Base-by-base conservation (phyloP, 2,329 filamentous ascomycete genomes). In the Hortaea sp. region DNA sequence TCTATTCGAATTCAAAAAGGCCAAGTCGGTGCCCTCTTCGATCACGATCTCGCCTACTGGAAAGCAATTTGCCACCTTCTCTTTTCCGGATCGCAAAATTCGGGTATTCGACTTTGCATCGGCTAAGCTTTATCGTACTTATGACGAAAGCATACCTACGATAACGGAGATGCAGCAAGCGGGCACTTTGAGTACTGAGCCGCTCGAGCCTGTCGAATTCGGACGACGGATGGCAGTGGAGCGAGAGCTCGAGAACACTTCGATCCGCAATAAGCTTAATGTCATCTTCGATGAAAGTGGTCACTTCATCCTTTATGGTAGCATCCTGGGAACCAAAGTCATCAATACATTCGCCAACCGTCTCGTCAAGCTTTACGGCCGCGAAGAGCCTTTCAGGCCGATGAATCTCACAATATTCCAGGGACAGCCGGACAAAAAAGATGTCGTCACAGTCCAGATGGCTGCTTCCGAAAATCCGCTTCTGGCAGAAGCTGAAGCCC, bases 271-370 rank as follows among this genome's bases (percentile, higher is more conserved):
- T 57, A 86, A 86, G 55, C 77, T 84, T 53, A 97, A 94, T 61
- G 80, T 97, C 51, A 81, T 89, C 32, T 98, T 97, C 63, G 92
- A 98, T 63, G 92, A 98, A 68, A 95, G 89, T 1, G 86, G 89
- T 4, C 82, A 98, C 64, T 98, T 98, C 65, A 81, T 98, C 52
- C 72, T 95, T 32, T 98, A 95, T 60, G 92, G 92, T 31, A 94
- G 89, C 7, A 83, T 98, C 56, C 71, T 90, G 38, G 92, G 94
- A 20, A 79, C 90, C 60, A 98, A 98, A 68, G 89, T 97, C 27
- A 77, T 98, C 65, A 98, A 98, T 68, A 95, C 87, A 0, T 83
- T 89, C 60, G 95, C 92, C 11, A 97, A 98, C 67, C 81, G 87
- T 50, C 82, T 95, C 1, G 84, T 95, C 51, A 89, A 88, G 63